Evolutionary conservation across 2,329 filamentous ascomycete genomes (phyloP), one percentile per base, ranked within the genome.

Genomic region (Colletotrichum eremochloae): DNA sequence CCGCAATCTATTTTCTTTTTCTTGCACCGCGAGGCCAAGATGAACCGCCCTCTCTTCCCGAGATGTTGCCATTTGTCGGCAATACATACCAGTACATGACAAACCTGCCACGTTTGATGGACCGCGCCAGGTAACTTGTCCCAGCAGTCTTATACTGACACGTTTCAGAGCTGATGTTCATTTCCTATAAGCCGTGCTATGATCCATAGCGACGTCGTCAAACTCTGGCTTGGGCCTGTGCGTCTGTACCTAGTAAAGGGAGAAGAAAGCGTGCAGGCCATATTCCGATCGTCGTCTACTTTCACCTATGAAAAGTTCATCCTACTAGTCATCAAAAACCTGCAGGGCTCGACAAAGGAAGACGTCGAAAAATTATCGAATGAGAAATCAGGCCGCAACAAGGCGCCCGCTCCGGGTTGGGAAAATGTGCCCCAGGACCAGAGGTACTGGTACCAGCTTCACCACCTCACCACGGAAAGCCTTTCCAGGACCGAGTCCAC

Each of bases 401-500:
- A 72, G 42, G 52, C 60, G 0, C 77, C 78, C 0, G 52, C 50
- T 0, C 72, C 75, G 0, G 78, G 76, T 0, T 69, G 48, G 12
- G 77, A 77, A 33, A 20, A 64, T 9, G 50, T 72, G 0, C 71
- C 76, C 0, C 38, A 57, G 1, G 58, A 72, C 4, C 15, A 78
- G 31, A 73, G 79, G 8, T 68, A 74, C 18, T 81, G 79, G 78
- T 57, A 66, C 38, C 44, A 33, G 71, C 52, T 64, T 67, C 53
- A 75, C 73, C 29, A 71, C 76, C 11, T 76, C 20, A 76, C 50
- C 18, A 44, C 12, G 40, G 74, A 11, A 48, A 73, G 66, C 24
- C 71, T 79, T 2, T 60, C 71, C 5, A 71, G 63, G 20, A 58
- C 50, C 6, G 68, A 71, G 4, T 42, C 71, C 7, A 65, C 73